Conservation (phyloP, 2,329 filamentous ascomycete species). For the Trichoderma semiorbis region DNA sequence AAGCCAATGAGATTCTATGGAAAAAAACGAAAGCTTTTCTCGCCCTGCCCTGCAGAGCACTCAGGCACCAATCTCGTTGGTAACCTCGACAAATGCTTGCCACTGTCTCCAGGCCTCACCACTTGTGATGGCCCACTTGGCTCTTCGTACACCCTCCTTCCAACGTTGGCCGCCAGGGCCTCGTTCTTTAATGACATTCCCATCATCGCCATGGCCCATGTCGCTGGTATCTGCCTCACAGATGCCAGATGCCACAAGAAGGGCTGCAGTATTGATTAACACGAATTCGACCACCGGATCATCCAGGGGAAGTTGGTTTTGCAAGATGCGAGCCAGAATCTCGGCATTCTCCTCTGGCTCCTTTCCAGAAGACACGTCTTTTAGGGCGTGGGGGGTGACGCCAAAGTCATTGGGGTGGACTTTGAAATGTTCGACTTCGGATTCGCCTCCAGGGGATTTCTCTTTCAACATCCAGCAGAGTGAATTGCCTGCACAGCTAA, state of each 20-base stretch:
- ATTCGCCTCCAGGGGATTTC: conserved; percentile 36
- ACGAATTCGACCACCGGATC: conserved; percentile 92
- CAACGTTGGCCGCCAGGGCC: conserved; percentile 85
- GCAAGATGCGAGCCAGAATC: conserved; percentile 74
- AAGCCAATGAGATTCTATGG: background rate
- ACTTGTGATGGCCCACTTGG: conserved; percentile 82
- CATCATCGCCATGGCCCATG: conserved; percentile 78
- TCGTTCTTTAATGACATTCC: conserved; percentile 73
- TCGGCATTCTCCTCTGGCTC: conserved; percentile 82
- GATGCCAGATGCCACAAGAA: conserved; percentile 81
- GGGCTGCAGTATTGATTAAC: conserved; percentile 84
- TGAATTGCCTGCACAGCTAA: conserved; percentile 84
- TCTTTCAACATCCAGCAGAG: conserved; percentile 80
- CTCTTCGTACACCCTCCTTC: conserved; percentile 90
- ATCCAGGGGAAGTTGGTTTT: conserved; percentile 67
- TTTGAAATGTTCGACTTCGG: conserved; percentile 71
- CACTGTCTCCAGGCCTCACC: conserved; percentile 83
- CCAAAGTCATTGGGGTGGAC: conserved; percentile 86
- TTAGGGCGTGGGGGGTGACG: conserved; percentile 68
- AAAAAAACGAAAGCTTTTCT: background rate
- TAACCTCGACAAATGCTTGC: conserved; percentile 78
- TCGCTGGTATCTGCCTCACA: conserved; percentile 78
- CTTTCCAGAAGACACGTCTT: conserved; percentile 78
- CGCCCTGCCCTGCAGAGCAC: background rate
- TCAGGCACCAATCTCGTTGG: conserved; percentile 50